Conservation (phyloP, 306 rosid species). For the Cicer pinnatifidum region DNA sequence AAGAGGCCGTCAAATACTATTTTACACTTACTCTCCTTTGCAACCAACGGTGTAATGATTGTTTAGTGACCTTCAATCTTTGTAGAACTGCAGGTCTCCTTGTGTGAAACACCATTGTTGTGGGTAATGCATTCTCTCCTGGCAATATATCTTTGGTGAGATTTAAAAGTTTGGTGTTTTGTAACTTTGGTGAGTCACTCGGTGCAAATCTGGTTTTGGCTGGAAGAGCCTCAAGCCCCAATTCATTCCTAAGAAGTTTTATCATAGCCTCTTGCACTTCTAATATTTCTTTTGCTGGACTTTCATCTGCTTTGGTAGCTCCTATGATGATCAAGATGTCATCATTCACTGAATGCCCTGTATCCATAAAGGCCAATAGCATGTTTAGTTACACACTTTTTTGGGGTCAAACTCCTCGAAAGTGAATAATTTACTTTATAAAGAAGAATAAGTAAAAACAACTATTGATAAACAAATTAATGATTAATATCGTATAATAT, state of each 20-base stretch:
- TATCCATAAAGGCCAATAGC: constrained; percentile 47
- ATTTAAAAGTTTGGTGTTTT: constrained; percentile 43
- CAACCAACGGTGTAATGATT: constrained; percentile 74
- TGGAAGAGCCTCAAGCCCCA: constrained; percentile 73
- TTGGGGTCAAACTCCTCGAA: neutral
- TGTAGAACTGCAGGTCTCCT: constrained; percentile 78
- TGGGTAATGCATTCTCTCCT: constrained; percentile 43
- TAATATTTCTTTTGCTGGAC: constrained; percentile 45
- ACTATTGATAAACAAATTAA: too few species aligned
- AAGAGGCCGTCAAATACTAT: constrained; percentile 35
- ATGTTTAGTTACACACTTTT: constrained; percentile 13
- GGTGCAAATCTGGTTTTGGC: constrained; percentile 55
- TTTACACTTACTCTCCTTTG: constrained; percentile 49
- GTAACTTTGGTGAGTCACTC: constrained; percentile 41
- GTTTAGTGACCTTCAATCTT: constrained; percentile 75
- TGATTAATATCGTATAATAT: too few species aligned
- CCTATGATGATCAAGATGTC: constrained; percentile 83
- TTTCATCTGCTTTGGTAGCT: constrained; percentile 58
- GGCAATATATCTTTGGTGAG: constrained; percentile 44
- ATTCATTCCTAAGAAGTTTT: constrained; percentile 72
- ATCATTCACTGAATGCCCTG: constrained; percentile 72
- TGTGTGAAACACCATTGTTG: constrained; percentile 51
- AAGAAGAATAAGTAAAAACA: too few species aligned
- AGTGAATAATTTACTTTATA: too few species aligned
- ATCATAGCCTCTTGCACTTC: constrained; percentile 70